phyloP scores from a whole-genome alignment of 192 early-diverging fungal genomes.

The Podila horticola region DNA sequence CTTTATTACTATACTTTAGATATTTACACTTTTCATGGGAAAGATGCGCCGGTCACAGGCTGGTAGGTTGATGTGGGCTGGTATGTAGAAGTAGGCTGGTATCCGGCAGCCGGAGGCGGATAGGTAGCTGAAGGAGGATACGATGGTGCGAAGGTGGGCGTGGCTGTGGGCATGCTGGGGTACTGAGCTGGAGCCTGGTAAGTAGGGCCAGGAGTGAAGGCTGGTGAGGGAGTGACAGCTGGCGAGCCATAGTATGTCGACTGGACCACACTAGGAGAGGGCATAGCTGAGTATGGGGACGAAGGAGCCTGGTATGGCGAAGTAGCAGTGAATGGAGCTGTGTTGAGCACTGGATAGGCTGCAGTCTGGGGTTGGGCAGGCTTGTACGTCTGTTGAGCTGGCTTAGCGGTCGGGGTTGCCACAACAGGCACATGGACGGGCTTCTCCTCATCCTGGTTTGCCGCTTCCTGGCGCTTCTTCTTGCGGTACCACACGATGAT shows the following conservation, averaged over 20 bases:
- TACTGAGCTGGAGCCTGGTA: neutral
- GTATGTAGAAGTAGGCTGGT: neutral
- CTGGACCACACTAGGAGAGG: neutral
- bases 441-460: neutral
- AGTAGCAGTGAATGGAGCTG: too few relatives aligned
- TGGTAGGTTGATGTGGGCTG: too few relatives aligned
- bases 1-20: too few relatives aligned
- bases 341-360: neutral
- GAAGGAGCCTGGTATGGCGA: neutral
- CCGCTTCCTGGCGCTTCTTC: neutral
- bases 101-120: neutral
- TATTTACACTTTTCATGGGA: too few relatives aligned
- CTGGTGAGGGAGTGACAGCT: neutral
- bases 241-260: neutral
- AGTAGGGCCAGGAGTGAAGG: neutral
- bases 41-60: too few relatives aligned
- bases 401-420: neutral
- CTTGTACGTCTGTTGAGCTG: neutral
- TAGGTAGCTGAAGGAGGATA: neutral
- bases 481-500: neutral
- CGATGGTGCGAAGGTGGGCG: neutral
- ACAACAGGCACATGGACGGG: neutral
- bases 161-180: neutral
- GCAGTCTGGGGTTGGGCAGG: neutral
- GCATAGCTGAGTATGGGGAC: neutral